Conservation (phyloP, 495 filamentous ascomycete species). For the Penicillium coprophilum region DNA sequence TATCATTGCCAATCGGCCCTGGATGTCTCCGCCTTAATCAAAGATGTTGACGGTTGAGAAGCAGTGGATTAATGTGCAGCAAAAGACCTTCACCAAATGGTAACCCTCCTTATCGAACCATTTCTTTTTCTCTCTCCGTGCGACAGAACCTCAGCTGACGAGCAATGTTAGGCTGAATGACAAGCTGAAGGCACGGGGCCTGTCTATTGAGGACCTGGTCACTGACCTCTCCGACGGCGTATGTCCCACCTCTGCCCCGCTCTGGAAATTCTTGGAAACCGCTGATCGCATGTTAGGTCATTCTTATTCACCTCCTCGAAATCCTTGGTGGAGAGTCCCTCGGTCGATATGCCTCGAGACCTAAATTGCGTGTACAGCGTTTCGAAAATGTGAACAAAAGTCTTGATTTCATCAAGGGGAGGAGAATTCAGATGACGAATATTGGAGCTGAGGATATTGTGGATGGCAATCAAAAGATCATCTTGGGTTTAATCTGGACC, state of each 20-base stretch:
- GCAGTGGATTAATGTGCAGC: slow-evolving; percentile 93
- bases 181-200: slow-evolving; percentile 73
- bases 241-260: slow-evolving; percentile 37
- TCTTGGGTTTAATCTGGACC: slow-evolving; percentile 95
- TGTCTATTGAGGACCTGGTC: slow-evolving; percentile 80
- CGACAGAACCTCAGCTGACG: not conserved
- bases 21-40: slow-evolving; percentile 35
- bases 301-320: slow-evolving; percentile 94
- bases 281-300: slow-evolving; percentile 56
- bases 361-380: slow-evolving; percentile 91
- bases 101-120: slow-evolving; percentile 38
- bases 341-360: slow-evolving; percentile 91
- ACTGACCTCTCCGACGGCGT: slow-evolving; percentile 91
- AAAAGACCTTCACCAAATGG: slow-evolving; percentile 99
- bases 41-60: slow-evolving; percentile 70
- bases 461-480: slow-evolving; percentile 96
- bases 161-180: slow-evolving; percentile 74
- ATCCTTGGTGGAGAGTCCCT: slow-evolving; percentile 91
- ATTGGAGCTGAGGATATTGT: slow-evolving; percentile 98
- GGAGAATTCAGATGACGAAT: slow-evolving; percentile 95
- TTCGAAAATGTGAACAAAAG: slow-evolving; percentile 98
- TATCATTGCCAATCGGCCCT: slow-evolving; percentile 36
- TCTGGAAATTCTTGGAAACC: slow-evolving; percentile 1
- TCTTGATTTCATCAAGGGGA: slow-evolving; percentile 85
- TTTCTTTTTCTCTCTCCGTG: not conserved